phyloP scores from a whole-genome alignment of 2,329 filamentous ascomycete genomes.

The Colletotrichum spinosum region DNA sequence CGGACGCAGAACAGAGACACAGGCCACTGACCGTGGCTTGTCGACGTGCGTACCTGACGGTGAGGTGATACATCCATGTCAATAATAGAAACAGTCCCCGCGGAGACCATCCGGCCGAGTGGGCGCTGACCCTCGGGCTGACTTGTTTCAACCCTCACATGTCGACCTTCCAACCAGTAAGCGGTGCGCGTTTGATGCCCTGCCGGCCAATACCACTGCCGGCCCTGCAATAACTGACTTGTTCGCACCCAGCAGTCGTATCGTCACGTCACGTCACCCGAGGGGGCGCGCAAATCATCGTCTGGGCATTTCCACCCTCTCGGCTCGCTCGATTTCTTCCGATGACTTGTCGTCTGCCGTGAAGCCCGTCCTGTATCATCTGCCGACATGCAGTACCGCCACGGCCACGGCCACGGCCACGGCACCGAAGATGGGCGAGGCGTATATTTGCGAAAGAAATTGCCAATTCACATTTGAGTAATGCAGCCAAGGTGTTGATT shows the following conservation, averaged over 20 bases:
- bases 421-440: no score
- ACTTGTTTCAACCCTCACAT: constrained; percentile 31
- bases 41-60: no score
- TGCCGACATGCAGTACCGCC: background rate
- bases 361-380: background rate
- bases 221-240: constrained; percentile 5
- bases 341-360: constrained; percentile 3
- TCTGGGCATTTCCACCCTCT: constrained; percentile 17
- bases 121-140: constrained; percentile 20
- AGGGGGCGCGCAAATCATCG: background rate
- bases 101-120: constrained; percentile 30
- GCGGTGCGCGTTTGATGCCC: constrained; percentile 30
- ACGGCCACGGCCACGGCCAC: background rate
- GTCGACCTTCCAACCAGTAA: constrained; percentile 18
- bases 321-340: constrained; percentile 14
- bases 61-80: constrained; percentile 19
- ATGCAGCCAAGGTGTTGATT: no score
- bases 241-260: no score
- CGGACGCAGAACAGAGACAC: no score
- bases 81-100: constrained; percentile 21
- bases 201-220: constrained; percentile 23
- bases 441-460: no score
- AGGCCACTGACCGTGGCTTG: no score
- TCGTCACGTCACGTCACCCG: no score
- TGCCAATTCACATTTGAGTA: no score